A percentile compares a stretch with the other conserved stretches of the same genome.
Evolutionary conservation across 2,329 filamentous ascomycete genomes (phyloP).

Genomic region (Hymenoscyphus fraxineus): DNA sequence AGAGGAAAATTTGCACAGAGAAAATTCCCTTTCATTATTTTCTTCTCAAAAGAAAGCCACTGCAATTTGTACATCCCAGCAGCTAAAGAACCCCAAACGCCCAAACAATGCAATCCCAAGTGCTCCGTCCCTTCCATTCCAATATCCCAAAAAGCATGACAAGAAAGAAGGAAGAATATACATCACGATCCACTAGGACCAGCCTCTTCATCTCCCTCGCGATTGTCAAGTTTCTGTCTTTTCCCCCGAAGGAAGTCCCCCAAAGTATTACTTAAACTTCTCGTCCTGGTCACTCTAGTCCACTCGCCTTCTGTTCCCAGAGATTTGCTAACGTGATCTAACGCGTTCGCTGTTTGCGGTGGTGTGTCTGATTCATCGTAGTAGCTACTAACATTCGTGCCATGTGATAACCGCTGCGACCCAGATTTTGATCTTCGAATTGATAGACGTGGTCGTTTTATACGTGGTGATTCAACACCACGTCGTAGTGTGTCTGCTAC

Average conservation of each 20-base stretch:
- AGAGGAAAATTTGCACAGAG: background rate
- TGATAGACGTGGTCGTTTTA: constrained; percentile 31
- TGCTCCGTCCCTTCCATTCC: background rate
- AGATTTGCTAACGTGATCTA: constrained; percentile 22
- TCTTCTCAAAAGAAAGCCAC: background rate
- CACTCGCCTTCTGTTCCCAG: constrained; percentile 19
- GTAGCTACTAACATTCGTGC: constrained; percentile 12
- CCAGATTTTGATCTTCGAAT: constrained; percentile 30
- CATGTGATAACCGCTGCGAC: constrained; percentile 23
- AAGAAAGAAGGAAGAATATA: constrained; percentile 11
- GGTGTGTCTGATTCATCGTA: constrained; percentile 22
- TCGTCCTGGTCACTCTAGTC: constrained; percentile 25
- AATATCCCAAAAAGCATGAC: constrained; percentile 11
- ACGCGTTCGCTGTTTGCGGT: constrained; percentile 13
- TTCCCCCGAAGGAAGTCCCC: constrained; percentile 28
- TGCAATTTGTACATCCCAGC: background rate
- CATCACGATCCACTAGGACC: constrained; percentile 30
- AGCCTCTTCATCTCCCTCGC: constrained; percentile 26
- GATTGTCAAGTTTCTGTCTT: constrained; percentile 19
- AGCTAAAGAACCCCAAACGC: background rate
- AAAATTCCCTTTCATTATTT: background rate
- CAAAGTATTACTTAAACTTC: constrained; percentile 33
- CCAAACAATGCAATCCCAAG: constrained; percentile 2
- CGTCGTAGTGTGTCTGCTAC: constrained; percentile 63
- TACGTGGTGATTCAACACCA: constrained; percentile 44